Evolutionary conservation across 352 stramenopile species (phyloP), one percentile per base, ranked within the genome.

Genomic region (Peronospora belbahrii): DNA sequence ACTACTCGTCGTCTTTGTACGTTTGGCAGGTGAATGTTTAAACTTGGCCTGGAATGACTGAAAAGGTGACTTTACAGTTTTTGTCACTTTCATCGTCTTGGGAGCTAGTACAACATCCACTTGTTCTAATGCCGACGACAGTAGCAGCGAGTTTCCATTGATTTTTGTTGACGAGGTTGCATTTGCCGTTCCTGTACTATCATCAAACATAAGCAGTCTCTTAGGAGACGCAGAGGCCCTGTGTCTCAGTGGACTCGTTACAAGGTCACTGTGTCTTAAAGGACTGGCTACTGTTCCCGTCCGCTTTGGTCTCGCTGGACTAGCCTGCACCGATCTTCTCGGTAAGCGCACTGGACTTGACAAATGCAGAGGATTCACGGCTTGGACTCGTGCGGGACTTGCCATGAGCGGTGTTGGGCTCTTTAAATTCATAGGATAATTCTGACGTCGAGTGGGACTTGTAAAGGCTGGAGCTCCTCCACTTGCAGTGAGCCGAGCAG

Each of bases 31-130:
- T 1, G 55, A 68, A 28, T 54, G 43, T 17, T 48, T 68, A 22
- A 85, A 63, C 48, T 90, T 90, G 37, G 70, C 78, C 45, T 88
- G 78, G 47, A 90, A 85, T 15, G 78, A 90, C 51, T 85, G 70
- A 51, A 88, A 90, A 7, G 78, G 78, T 2, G 78, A 88, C 44
- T 86, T 88, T 2, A 73, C 51, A 1, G 65, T 47, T n/a, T 19
- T 49, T 25, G 52, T 41, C 28, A 48, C 37, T 30, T 55, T 61
- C 11, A 24, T 25, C 6, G 58, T 22, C 31, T 60, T 65, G 0
- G 51, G 38, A 20, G 59, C 27, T 43, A 58, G 57, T 28, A 48
- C 67, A 6, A 61, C 34, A 27, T 83, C 68, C 27, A 74, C 60
- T 19, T 79, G 70, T 6, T 79, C 68, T 27, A 79, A 56, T 22